Conservation (phyloP, 108 stramenopile genomes). For the Stephanodiscus minutulus region DNA sequence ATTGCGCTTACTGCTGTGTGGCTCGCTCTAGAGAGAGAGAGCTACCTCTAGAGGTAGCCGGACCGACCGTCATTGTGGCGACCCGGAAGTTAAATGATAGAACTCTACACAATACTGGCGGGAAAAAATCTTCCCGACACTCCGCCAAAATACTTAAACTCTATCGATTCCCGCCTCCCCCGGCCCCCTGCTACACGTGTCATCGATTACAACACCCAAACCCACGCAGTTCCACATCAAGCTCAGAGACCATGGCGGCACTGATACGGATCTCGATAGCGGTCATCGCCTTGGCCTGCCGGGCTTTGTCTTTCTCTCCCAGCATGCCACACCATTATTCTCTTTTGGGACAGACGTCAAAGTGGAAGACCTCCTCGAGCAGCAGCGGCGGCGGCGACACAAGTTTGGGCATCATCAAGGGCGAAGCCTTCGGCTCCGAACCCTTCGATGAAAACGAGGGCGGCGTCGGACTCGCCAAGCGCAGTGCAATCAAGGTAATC, state of each 20-base stretch:
- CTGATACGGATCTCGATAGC: not conserved
- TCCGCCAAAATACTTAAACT: no score
- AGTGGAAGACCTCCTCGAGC: not conserved
- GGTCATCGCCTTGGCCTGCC: constrained; percentile 3
- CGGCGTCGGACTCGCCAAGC: constrained; percentile 65
- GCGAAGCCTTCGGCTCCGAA: constrained; percentile 46
- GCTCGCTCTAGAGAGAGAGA: no score
- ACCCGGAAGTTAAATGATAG: no score
- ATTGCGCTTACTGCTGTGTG: constrained; percentile 1
- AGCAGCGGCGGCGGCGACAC: not conserved
- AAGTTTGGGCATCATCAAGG: constrained; percentile 37
- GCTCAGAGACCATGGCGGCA: not conserved
- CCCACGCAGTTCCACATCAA: no score
- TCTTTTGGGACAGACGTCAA: not conserved
- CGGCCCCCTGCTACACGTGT: no score
- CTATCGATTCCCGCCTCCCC: no score
- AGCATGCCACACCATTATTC: not conserved
- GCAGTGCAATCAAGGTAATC: constrained; percentile 62
- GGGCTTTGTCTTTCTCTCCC: constrained; percentile 8
- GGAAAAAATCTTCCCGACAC: no score
- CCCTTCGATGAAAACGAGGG: constrained; percentile 56
- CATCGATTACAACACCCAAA: no score
- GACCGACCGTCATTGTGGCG: no score
- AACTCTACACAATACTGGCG: no score
- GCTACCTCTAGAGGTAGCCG: no score